phyloP scores from a whole-genome alignment of 257 asterid genomes.

The Avicennia marina region DNA sequence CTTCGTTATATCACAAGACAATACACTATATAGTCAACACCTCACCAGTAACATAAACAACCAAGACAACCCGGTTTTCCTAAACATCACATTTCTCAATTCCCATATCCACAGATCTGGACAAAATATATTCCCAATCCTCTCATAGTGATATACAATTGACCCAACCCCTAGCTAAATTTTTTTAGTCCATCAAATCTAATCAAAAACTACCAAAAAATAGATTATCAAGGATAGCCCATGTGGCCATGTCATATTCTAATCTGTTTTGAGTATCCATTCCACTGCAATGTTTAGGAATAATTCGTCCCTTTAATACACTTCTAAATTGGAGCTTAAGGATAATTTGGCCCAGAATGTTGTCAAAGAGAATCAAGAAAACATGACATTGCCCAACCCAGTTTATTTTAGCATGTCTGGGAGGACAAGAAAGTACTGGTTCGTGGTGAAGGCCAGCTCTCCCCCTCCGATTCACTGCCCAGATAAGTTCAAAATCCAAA shows the following conservation, averaged over 20 bases:
- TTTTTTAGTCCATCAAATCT: neutral
- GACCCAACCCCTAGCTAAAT: neutral
- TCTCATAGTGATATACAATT: neutral
- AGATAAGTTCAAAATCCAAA: too few species aligned
- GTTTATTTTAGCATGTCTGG: too few species aligned
- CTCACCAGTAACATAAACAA: neutral
- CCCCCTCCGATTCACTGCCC: too few species aligned
- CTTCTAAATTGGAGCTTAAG: neutral
- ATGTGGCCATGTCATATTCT: too few species aligned
- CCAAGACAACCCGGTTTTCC: neutral
- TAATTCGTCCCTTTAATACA: neutral
- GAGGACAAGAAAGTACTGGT: too few species aligned
- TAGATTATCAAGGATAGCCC: neutral
- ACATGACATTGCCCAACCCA: neutral
- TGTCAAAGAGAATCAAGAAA: neutral
- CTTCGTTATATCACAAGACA: neutral
- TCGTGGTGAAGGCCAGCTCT: too few species aligned
- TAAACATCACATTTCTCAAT: neutral
- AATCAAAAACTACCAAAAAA: neutral
- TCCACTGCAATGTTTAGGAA: neutral
- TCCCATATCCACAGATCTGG: neutral
- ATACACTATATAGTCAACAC: neutral
- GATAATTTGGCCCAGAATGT: neutral
- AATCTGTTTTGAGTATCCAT: too few species aligned
- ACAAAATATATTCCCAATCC: neutral